These are phyloP conservation scores for Pleurotus giganteus DNA, from an alignment of 768 basidiomycete species.

Conservation along the genomic window DNA sequence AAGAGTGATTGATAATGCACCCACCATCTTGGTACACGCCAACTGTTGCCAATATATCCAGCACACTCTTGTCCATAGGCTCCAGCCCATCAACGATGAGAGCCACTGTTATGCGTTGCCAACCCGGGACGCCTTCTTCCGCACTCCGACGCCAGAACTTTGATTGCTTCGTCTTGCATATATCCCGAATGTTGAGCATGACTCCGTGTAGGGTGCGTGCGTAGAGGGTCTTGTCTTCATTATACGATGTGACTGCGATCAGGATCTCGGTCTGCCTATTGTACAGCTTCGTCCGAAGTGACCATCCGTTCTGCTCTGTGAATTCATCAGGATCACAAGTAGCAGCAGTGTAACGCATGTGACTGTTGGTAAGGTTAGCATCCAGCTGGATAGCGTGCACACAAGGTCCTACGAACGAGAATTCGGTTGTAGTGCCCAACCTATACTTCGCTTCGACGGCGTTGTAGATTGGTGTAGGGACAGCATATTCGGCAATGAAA, in stretches of 20 bases:
- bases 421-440: conserved; percentile 59
- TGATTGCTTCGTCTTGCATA: conserved; percentile 91
- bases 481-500: conserved; percentile 69
- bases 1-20: neutral
- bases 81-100: conserved; percentile 92
- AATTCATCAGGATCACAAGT: conserved; percentile 92
- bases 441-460: conserved; percentile 66
- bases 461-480: conserved; percentile 61
- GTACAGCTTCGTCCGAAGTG: conserved; percentile 79
- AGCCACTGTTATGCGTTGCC: conserved; percentile 89
- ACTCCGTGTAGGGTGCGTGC: conserved; percentile 90
- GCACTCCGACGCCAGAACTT: conserved; percentile 85
- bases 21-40: conserved; percentile 88
- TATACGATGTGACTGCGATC: conserved; percentile 91
- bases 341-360: conserved; percentile 94
- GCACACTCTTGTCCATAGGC: conserved; percentile 90
- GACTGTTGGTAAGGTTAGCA: conserved; percentile 34
- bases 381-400: neutral
- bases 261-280: conserved; percentile 88
- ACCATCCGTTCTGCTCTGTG: conserved; percentile 73
- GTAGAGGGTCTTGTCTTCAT: conserved; percentile 88
- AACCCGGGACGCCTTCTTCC: conserved; percentile 79
- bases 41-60: conserved; percentile 84
- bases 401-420: conserved; percentile 48
- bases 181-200: conserved; percentile 96